Evolutionary conservation across 2,329 filamentous ascomycete genomes (phyloP).

Genomic region (Xylaria polymorpha): DNA sequence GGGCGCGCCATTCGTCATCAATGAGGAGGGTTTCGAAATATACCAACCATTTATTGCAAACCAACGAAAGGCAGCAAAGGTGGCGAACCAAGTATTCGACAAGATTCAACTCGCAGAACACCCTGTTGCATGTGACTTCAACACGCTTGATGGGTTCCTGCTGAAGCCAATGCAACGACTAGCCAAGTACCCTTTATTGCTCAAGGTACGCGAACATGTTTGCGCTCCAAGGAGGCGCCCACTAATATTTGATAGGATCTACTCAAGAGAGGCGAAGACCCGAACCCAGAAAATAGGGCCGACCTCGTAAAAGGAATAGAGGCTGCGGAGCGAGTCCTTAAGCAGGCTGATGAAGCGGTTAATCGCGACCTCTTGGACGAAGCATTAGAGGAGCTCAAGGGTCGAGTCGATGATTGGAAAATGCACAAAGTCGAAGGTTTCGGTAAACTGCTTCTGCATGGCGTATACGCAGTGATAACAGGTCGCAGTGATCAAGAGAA

Average conservation of each 20-base stretch:
- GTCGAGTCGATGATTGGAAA: conserved; percentile 96
- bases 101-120: conserved; percentile 82
- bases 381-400: conserved; percentile 82
- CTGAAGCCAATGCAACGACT: conserved; percentile 96
- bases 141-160: conserved; percentile 89
- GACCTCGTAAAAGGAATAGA: conserved; percentile 83
- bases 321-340: conserved; percentile 82
- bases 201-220: conserved; percentile 70
- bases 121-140: conserved; percentile 85
- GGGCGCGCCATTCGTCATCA: conserved; percentile 89
- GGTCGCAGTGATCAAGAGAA: conserved; percentile 90
- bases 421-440: conserved; percentile 91
- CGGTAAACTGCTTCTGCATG: conserved; percentile 86
- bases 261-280: conserved; percentile 80
- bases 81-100: conserved; percentile 87
- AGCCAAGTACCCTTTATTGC: conserved; percentile 90
- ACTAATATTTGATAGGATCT: conserved; percentile 72
- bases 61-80: conserved; percentile 86
- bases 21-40: conserved; percentile 88
- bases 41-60: conserved; percentile 99
- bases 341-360: conserved; percentile 89
- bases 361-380: conserved; percentile 87
- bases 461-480: conserved; percentile 91
- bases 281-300: conserved; percentile 68
- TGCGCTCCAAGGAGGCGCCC: background rate